A percentile compares a stretch with the other conserved stretches of the same genome.
phyloP scores from a whole-genome alignment of 2,329 filamentous ascomycete species.

The Epichloe typhina region DNA sequence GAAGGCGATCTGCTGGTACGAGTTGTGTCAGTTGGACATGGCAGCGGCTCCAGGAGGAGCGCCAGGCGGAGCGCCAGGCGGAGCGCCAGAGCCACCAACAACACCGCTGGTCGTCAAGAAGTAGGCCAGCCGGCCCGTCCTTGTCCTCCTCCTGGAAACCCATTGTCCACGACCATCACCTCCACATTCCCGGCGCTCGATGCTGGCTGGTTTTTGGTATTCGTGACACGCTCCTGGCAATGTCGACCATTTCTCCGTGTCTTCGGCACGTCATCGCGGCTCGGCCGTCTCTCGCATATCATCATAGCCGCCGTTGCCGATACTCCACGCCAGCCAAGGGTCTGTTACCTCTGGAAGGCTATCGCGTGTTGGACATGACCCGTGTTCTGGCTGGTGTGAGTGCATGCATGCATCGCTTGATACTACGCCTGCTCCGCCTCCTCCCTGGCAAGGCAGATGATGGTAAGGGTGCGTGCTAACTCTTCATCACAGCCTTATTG shows the following conservation, averaged over 20 bases:
- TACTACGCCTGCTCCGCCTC: slow-evolving; percentile 6
- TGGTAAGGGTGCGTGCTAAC: background rate
- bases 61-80: too few species aligned
- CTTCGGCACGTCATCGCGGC: slow-evolving; percentile 1
- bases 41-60: too few species aligned
- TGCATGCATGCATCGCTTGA: slow-evolving; percentile 10
- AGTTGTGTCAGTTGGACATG: too few species aligned
- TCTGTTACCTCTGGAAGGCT: slow-evolving; percentile 61
- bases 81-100: too few species aligned
- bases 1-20: too few species aligned
- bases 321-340: slow-evolving; percentile 14
- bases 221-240: background rate
- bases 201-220: background rate
- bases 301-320: slow-evolving; percentile 11
- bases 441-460: background rate
- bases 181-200: background rate
- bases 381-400: slow-evolving; percentile 85
- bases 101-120: too few species aligned
- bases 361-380: slow-evolving; percentile 91
- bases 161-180: background rate
- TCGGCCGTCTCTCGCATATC: background rate
- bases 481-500: slow-evolving; percentile 65
- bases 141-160: too few species aligned
- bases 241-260: slow-evolving; percentile 6
- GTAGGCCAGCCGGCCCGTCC: too few species aligned